phyloP scores from a whole-genome alignment of 352 stramenopile genomes.

The Phytopythium mirpurense region DNA sequence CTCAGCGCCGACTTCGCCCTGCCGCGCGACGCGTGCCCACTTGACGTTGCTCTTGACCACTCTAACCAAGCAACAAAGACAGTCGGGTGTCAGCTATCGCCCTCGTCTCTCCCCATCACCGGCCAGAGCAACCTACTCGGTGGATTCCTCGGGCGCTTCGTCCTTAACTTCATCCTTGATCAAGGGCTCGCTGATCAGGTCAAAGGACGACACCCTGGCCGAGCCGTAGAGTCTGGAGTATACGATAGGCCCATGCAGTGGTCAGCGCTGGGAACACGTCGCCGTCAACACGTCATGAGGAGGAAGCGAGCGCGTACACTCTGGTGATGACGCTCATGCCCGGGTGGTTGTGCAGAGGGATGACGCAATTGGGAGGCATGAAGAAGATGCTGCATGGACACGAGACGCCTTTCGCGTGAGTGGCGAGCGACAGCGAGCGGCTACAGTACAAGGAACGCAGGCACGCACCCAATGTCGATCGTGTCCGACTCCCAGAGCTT shows the following conservation, averaged over 20 bases:
- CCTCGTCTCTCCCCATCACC: constrained; percentile 28
- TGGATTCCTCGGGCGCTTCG: constrained; percentile 4
- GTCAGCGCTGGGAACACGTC: background rate
- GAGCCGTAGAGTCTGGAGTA: constrained; percentile 59
- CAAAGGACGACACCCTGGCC: constrained; percentile 68
- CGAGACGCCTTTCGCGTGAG: background rate
- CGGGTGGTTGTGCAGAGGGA: constrained; percentile 79
- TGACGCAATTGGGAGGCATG: constrained; percentile 68
- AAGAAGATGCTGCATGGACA: constrained; percentile 62
- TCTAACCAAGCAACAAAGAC: too few species aligned
- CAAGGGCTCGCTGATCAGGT: constrained; percentile 51
- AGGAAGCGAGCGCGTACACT: constrained; percentile 51
- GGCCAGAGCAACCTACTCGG: constrained; percentile 17
- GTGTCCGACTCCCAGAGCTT: constrained; percentile 82
- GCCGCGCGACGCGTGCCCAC: constrained; percentile 55
- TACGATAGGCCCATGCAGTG: background rate
- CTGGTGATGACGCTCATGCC: constrained; percentile 81
- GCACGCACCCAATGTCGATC: constrained; percentile 65
- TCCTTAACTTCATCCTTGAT: constrained; percentile 15
- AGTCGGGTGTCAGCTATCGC: too few species aligned
- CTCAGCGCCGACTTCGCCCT: constrained; percentile 47
- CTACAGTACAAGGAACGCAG: background rate
- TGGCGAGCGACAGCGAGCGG: too few species aligned
- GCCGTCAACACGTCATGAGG: background rate
- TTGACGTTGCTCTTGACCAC: constrained; percentile 27